phyloP scores from a whole-genome alignment of 345 rosid genomes.

The Eutrema heterophyllum region DNA sequence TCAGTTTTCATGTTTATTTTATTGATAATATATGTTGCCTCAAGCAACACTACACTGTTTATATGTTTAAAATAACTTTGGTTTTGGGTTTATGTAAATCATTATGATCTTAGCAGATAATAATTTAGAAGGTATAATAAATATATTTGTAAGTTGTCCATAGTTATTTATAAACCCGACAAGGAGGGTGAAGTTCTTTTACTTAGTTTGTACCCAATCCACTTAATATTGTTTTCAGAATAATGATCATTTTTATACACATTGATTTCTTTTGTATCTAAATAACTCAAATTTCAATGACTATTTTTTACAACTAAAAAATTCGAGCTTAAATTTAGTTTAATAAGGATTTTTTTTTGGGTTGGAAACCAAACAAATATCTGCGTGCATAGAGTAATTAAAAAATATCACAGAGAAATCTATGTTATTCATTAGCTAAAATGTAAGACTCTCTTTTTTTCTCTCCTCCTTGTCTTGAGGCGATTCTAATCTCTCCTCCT shows the following conservation, averaged over 20 bases:
- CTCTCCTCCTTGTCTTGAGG: no score
- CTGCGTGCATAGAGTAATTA: not conserved
- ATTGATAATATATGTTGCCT: not conserved
- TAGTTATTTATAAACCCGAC: constrained; percentile 23
- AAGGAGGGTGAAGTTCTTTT: constrained; percentile 13
- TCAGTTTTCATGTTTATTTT: constrained; percentile 12
- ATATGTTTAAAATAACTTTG: no score
- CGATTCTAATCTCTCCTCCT: no score
- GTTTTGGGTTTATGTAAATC: no score
- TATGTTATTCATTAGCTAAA: not conserved
- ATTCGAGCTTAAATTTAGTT: not conserved
- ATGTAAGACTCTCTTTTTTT: no score
- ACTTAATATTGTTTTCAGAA: constrained; percentile 17
- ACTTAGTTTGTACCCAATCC: constrained; percentile 24
- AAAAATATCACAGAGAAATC: not conserved
- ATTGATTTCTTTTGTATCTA: not conserved
- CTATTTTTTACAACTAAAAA: not conserved
- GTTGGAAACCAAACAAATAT: no score
- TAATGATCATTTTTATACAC: not conserved
- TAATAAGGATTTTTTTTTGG: not conserved
- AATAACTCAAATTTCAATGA: not conserved
- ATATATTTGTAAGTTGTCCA: constrained; percentile 12
- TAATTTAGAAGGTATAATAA: constrained; percentile 9
- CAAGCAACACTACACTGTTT: constrained; percentile 15
- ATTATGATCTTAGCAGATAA: constrained; percentile 14